Base-by-base conservation (phyloP, 225 moss, liverwort and hornwort species). In the Pseudoscleropodium purum region DNA sequence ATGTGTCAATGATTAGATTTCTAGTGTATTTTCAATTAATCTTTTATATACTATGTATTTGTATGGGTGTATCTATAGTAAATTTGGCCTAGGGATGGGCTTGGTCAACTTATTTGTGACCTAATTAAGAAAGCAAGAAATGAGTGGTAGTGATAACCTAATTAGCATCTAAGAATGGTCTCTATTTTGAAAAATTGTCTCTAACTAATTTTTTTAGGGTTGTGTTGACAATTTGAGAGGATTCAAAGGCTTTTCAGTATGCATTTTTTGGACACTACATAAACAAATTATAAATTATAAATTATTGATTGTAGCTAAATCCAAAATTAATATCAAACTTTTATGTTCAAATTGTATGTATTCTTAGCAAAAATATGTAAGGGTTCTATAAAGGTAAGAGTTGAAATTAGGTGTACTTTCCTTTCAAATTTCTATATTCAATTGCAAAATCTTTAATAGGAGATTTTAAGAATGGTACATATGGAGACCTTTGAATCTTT, bases 401-500 rank as follows among this genome's bases (percentile, higher is more conserved):
- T 81, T 62, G 15, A 15, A 61, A 82, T 51, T 21, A 16, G 10
- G 21, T 47, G 11, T 6, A 37, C 2, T 45, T 81, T 56, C 7
- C 2, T 41, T 60, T 13, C n/a, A 41, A 51, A 12, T 41, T 84
- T 70, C 15, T 33, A 29, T 56, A 49, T 78, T 24, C 13, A 54
- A 54, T 74, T 52, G 26, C 10, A 49, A 9, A 64, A 57, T 61
- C 41, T 20, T 15, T 2, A 36, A 12, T 24, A 36, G 7, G 5
- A 8, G 23, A 52, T 24, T 69, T 30, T 15, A 1, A n/a, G 2
- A 57, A 97, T 96, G 97, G 90, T 92, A 64, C 79, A 90, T 25
- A 80, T 31, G 1, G 83, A 93, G 17, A 86, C 82, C 27, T 96
- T 95, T 45, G 97, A 98, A 56, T 90, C 93, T 60, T 94, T 92